phyloP scores from a whole-genome alignment of 345 rosid genomes.

The Eucalyptus polyanthemos region DNA sequence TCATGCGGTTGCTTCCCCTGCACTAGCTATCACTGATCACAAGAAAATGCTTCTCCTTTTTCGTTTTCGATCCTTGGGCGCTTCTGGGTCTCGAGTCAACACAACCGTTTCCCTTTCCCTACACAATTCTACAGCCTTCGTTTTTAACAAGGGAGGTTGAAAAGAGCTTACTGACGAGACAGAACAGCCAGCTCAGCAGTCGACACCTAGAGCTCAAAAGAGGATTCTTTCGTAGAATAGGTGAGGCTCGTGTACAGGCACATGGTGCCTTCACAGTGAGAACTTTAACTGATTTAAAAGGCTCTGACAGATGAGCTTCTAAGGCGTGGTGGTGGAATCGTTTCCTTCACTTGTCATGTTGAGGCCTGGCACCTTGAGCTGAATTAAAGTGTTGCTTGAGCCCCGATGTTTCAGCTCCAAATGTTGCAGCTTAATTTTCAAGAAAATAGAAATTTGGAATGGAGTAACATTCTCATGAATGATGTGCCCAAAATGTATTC shows the following conservation, averaged over 20 bases:
- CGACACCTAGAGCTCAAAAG: not conserved
- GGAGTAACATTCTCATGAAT: not conserved
- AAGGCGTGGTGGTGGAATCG: not conserved
- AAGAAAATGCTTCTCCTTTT: not conserved
- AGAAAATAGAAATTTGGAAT: not conserved
- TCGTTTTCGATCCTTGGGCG: not conserved
- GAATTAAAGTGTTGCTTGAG: not conserved
- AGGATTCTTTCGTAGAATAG: not conserved
- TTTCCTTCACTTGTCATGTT: not conserved
- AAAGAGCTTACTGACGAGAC: not conserved
- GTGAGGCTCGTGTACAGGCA: not conserved
- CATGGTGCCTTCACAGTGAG: not conserved
- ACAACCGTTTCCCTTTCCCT: not conserved
- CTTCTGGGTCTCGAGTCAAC: not conserved
- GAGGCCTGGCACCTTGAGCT: not conserved
- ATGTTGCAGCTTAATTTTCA: not conserved
- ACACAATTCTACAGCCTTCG: not conserved
- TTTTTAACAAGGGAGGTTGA: not conserved
- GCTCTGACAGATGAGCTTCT: not conserved
- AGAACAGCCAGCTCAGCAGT: not conserved
- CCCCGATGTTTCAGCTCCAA: not conserved
- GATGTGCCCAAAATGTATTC: not conserved
- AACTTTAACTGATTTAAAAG: not conserved
- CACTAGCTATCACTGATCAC: not conserved
- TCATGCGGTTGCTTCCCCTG: slow-evolving; percentile 80